phyloP scores from a whole-genome alignment of 2,329 filamentous ascomycete species.

The Aspergillus ibericus region DNA sequence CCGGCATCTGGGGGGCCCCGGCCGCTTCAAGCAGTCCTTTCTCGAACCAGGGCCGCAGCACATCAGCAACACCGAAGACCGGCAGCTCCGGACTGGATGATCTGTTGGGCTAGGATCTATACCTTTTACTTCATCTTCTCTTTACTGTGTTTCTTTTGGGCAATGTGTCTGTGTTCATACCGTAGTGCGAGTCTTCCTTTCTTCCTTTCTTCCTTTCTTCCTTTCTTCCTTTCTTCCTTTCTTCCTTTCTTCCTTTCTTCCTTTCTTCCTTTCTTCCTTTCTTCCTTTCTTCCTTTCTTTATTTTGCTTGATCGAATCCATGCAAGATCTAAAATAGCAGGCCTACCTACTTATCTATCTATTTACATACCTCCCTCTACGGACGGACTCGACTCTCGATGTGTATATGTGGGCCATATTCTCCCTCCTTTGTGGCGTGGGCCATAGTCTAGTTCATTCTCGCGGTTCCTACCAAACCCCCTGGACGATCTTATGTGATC shows the following conservation, averaged over 20 bases:
- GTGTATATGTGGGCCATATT: not conserved
- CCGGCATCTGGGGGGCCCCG: conserved; percentile 86
- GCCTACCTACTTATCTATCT: conserved; percentile 4
- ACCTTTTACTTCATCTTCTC: conserved; percentile 2
- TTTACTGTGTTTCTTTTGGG: conserved; percentile 3
- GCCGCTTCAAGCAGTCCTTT: conserved; percentile 56
- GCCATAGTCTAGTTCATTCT: no score
- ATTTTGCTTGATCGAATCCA: conserved; percentile 9
- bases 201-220: conserved; percentile 3
- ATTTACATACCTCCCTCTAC: not conserved
- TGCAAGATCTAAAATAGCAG: conserved; percentile 8
- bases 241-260: not conserved
- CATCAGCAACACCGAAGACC: conserved; percentile 30
- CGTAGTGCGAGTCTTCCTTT: conserved; percentile 1
- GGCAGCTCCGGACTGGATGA: conserved; percentile 44
- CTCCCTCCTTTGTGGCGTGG: not conserved
- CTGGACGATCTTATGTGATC: no score
- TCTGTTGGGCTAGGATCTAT: conserved; percentile 35
- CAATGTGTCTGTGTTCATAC: conserved; percentile 5
- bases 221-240: conserved; percentile 1
- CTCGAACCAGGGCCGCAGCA: conserved; percentile 39
- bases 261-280: conserved; percentile 1
- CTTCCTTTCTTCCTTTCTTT: conserved; percentile 4
- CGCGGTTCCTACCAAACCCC: not conserved
- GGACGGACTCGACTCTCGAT: not conserved